A percentile compares a stretch with the other conserved stretches of the same genome.
Conservation (phyloP, 2,329 filamentous ascomycete genomes). For the Exophiala viscosa region DNA sequence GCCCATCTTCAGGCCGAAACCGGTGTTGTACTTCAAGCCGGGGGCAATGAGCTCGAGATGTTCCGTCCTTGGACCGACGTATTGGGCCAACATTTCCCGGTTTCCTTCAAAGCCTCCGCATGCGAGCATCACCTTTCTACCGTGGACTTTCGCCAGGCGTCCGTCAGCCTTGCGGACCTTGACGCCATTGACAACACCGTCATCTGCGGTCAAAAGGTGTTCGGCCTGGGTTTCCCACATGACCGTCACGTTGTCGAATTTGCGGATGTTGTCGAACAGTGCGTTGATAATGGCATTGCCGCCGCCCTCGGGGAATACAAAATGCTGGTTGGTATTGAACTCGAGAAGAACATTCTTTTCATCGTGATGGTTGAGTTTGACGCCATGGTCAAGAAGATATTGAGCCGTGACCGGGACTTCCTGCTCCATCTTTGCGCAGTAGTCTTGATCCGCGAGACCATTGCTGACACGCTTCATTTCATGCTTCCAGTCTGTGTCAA, state of each 20-base stretch:
- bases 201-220: slow-evolving; percentile 34
- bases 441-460: slow-evolving; percentile 38
- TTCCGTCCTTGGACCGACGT: slow-evolving; percentile 38
- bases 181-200: slow-evolving; percentile 36
- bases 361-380: slow-evolving; percentile 35
- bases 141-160: slow-evolving; percentile 24
- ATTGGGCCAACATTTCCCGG: slow-evolving; percentile 38
- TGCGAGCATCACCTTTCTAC: slow-evolving; percentile 36
- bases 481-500: slow-evolving; percentile 24
- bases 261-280: slow-evolving; percentile 37
- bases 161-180: slow-evolving; percentile 40
- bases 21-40: slow-evolving; percentile 40
- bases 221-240: slow-evolving; percentile 40
- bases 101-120: slow-evolving; percentile 44
- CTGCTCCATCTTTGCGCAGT: slow-evolving; percentile 38
- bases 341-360: slow-evolving; percentile 41
- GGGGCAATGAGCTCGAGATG: slow-evolving; percentile 41
- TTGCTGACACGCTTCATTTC: slow-evolving; percentile 23
- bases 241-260: slow-evolving; percentile 35
- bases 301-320: slow-evolving; percentile 41
- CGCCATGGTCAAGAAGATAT: slow-evolving; percentile 37
- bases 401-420: slow-evolving; percentile 38
- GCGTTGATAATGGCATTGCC: slow-evolving; percentile 39
- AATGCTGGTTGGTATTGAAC: slow-evolving; percentile 41
- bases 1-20: slow-evolving; percentile 40